Evolutionary conservation across 2,329 filamentous ascomycete genomes (phyloP).

Genomic region (Penicillium capsulatum): DNA sequence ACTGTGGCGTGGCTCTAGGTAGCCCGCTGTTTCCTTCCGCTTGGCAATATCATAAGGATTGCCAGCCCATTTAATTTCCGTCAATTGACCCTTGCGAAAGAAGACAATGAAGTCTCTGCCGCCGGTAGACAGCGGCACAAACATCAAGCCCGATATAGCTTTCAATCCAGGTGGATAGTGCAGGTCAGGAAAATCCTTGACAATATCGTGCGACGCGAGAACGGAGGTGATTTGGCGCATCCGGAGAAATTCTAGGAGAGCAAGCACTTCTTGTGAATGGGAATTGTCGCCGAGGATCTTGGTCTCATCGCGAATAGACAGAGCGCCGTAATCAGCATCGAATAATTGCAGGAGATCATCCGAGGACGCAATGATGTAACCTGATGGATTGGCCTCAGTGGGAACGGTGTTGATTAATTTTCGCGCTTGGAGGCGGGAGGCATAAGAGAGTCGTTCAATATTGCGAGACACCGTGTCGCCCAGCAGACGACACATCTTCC

Average conservation of each 20-base stretch:
- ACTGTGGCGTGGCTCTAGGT: conserved; percentile 73
- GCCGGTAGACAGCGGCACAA: conserved; percentile 72
- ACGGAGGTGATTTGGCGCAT: conserved; percentile 72
- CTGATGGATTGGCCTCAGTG: conserved; percentile 74
- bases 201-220: conserved; percentile 71
- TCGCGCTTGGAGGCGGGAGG: conserved; percentile 75
- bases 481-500: conserved; percentile 85
- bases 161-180: conserved; percentile 75
- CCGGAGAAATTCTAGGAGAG: conserved; percentile 77
- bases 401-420: conserved; percentile 87
- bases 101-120: conserved; percentile 87
- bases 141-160: conserved; percentile 70
- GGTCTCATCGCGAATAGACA: conserved; percentile 83
- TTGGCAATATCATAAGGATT: conserved; percentile 63
- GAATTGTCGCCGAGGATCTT: conserved; percentile 74
- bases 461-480: conserved; percentile 83
- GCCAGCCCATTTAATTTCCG: conserved; percentile 72
- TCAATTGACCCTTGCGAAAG: conserved; percentile 71
- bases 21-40: conserved; percentile 69
- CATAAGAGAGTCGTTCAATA: conserved; percentile 82
- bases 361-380: conserved; percentile 85
- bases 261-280: conserved; percentile 76
- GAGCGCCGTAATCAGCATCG: conserved; percentile 77
- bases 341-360: conserved; percentile 81
- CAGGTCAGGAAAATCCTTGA: conserved; percentile 73